phyloP scores from a whole-genome alignment of 805 yeast genomes.

The Schwanniomyces sp. region DNA sequence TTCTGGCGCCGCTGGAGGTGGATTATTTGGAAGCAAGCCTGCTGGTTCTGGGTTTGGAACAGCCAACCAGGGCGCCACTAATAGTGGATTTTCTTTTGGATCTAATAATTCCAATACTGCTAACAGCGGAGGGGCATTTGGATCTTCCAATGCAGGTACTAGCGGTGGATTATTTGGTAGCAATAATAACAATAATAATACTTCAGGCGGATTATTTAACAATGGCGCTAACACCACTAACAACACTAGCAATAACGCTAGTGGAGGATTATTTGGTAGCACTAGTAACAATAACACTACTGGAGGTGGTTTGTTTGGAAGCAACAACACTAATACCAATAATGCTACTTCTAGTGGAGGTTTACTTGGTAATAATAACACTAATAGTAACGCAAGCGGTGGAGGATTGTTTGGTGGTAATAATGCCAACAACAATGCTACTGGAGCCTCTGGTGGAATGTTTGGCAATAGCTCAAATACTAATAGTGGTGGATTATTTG shows the following conservation, averaged over 20 bases:
- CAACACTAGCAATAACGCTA: background rate
- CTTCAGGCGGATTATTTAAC: conserved; percentile 9
- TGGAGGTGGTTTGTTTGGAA: conserved; percentile 15
- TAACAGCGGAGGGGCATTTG: conserved; percentile 11
- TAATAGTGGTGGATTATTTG: conserved; percentile 3
- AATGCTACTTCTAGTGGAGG: background rate
- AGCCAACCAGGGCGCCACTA: background rate
- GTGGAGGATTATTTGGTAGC: conserved; percentile 4
- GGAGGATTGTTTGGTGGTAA: conserved; percentile 4
- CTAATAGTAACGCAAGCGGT: background rate
- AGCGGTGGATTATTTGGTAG: conserved; percentile 20
- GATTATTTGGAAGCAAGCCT: conserved; percentile 8
- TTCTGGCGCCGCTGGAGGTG: conserved; percentile 4
- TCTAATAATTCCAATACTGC: background rate
- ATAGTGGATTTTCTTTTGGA: conserved; percentile 5
- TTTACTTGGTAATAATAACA: background rate
- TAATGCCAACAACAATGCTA: background rate
- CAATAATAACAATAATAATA: conserved; percentile 3
- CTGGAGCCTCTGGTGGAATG: background rate
- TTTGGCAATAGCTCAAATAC: conserved; percentile 3
- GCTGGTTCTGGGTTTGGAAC: conserved; percentile 2
- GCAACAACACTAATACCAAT: conserved; percentile 4
- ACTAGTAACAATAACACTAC: conserved; percentile 3
- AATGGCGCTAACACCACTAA: conserved; percentile 7
- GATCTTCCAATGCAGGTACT: conserved; percentile 6